A percentile compares a stretch with the other conserved stretches of the same genome.
phyloP scores from a whole-genome alignment of 768 basidiomycete species.

The Pleurotus ostreatus region DNA sequence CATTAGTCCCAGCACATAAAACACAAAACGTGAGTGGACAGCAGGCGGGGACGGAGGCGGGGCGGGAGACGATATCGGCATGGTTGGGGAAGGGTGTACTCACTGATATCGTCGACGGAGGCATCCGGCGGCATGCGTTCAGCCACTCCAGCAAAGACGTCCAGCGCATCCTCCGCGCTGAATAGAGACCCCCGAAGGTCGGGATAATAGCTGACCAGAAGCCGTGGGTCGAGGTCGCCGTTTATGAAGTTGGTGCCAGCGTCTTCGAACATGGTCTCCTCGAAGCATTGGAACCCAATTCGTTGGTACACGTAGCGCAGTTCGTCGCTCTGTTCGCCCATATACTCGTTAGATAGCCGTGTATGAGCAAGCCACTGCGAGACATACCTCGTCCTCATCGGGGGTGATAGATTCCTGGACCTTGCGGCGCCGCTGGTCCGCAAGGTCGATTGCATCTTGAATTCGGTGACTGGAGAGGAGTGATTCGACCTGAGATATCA shows the following conservation, averaged over 20 bases:
- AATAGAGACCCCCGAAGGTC: constrained; percentile 69
- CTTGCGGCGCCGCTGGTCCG: constrained; percentile 57
- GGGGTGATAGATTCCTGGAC: constrained; percentile 45
- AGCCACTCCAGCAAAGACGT: constrained; percentile 73
- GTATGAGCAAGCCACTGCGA: too few relatives aligned
- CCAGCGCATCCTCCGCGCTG: constrained; percentile 46
- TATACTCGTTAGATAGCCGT: neutral
- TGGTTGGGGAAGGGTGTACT: constrained; percentile 37
- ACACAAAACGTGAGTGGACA: constrained; percentile 34
- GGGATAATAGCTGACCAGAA: constrained; percentile 78
- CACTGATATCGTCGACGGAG: constrained; percentile 82
- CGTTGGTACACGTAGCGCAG: constrained; percentile 77
- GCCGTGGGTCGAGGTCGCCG: constrained; percentile 80
- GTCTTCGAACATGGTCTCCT: constrained; percentile 79
- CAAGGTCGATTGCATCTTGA: constrained; percentile 59
- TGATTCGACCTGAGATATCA: constrained; percentile 69
- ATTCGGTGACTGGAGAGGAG: constrained; percentile 62
- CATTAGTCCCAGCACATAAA: constrained; percentile 56
- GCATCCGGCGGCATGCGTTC: constrained; percentile 66
- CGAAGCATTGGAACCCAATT: constrained; percentile 75
- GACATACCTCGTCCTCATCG: constrained; percentile 51
- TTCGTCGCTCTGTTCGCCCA: constrained; percentile 49
- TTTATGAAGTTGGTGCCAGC: constrained; percentile 75
- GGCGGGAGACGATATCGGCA: constrained; percentile 21
- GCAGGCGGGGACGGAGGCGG: constrained; percentile 16